These are phyloP conservation scores for Limtongozyma cylindracea DNA, from an alignment of 805 yeast species.

Conservation along the genomic window DNA sequence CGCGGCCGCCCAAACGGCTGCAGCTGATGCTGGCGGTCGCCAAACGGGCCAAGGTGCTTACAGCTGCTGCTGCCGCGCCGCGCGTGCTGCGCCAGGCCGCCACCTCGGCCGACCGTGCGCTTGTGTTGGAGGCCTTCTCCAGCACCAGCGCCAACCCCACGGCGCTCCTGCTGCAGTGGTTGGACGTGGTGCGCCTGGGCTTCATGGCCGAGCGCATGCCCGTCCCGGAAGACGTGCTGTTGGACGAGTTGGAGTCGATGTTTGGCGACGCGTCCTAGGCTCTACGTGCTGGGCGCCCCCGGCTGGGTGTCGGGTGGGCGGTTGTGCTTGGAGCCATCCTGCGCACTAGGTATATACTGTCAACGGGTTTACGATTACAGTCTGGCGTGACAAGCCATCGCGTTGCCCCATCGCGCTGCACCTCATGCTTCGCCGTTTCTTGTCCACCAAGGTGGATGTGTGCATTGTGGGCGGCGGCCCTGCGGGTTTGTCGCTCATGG, in stretches of 20 bases:
- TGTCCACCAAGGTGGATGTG: conserved; percentile 77
- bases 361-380: no score
- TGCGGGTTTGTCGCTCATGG: conserved; percentile 72
- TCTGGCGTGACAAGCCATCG: no score
- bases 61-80: conserved; percentile 59
- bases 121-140: no score
- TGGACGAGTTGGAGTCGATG: conserved; percentile 31
- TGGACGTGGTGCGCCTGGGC: conserved; percentile 50
- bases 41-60: conserved; percentile 23
- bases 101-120: no score
- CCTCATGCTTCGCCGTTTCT: neutral
- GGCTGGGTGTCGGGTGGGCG: no score
- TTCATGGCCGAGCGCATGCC: conserved; percentile 57
- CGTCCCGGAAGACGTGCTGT: conserved; percentile 53
- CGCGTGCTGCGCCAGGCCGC: no score
- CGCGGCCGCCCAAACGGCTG: conserved; percentile 13
- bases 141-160: no score
- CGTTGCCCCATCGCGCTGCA: no score
- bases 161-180: conserved; percentile 25
- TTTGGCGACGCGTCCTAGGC: conserved; percentile 4
- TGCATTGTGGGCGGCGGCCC: conserved; percentile 97
- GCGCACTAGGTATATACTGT: no score
- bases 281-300: no score
- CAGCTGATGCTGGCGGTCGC: conserved; percentile 15
- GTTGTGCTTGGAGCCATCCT: no score